Evolutionary conservation across 2,329 filamentous ascomycete species (phyloP).

Genomic region (Penicillium thymicola): DNA sequence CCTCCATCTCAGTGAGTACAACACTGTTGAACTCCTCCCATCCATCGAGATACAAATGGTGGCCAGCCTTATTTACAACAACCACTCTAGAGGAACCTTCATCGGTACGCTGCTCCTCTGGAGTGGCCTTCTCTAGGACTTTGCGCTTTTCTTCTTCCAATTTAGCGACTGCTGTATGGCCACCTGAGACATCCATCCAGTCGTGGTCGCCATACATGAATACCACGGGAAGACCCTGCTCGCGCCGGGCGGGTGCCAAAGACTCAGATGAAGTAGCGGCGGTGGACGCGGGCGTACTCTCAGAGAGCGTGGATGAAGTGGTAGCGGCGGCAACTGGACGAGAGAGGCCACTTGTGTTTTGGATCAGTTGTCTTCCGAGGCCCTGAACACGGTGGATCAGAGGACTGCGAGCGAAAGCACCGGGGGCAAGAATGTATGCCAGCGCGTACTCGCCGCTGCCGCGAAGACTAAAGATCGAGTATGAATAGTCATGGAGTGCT

Average conservation of each 20-base stretch:
- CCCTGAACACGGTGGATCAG: slow-evolving; percentile 82
- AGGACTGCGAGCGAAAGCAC: slow-evolving; percentile 84
- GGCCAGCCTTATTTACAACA: slow-evolving; percentile 68
- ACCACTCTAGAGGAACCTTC: slow-evolving; percentile 80
- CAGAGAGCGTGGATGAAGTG: slow-evolving; percentile 17
- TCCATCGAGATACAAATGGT: slow-evolving; percentile 70
- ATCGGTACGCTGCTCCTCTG: slow-evolving; percentile 66
- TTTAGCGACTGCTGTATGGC: slow-evolving; percentile 74
- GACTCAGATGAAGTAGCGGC: slow-evolving; percentile 12
- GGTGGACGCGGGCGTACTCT: slow-evolving; percentile 33
- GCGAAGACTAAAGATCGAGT: slow-evolving; percentile 86
- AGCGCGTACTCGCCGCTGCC: slow-evolving; percentile 93
- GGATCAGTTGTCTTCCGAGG: slow-evolving; percentile 69
- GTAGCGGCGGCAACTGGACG: slow-evolving; percentile 9
- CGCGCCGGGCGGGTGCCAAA: slow-evolving; percentile 35
- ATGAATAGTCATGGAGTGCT: slow-evolving; percentile 87
- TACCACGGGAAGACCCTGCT: slow-evolving; percentile 75
- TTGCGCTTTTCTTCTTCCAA: slow-evolving; percentile 65
- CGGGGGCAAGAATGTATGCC: slow-evolving; percentile 87
- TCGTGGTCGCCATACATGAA: slow-evolving; percentile 97
- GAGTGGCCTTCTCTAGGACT: slow-evolving; percentile 58
- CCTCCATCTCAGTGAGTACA: slow-evolving; percentile 64
- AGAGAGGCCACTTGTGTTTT: slow-evolving; percentile 19
- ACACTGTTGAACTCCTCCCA: slow-evolving; percentile 67
- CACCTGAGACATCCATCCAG: slow-evolving; percentile 96